phyloP scores from a whole-genome alignment of 176 grass and related monocot genomes.

The Musa schizocarpa region DNA sequence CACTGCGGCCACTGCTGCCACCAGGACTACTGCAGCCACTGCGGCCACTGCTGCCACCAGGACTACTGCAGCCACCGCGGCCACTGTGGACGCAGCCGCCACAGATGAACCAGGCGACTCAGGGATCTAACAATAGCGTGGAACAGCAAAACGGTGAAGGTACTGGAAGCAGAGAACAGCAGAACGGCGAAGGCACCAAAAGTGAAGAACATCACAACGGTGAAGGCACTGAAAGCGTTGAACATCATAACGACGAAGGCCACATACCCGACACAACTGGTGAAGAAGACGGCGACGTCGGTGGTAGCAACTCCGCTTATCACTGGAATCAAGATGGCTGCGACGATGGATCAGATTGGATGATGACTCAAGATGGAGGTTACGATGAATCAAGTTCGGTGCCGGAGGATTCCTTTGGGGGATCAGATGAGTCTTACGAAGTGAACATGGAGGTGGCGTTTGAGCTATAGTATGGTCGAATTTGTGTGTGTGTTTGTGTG shows the following conservation, averaged over 20 bases:
- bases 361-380: neutral
- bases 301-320: no score
- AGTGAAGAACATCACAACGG: neutral
- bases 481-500: no score
- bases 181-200: neutral
- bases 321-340: neutral
- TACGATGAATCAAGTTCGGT: neutral
- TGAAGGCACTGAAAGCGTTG: neutral
- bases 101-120: neutral
- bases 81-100: neutral
- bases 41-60: neutral
- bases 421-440: neutral
- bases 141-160: neutral
- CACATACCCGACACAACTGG: neutral
- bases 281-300: neutral
- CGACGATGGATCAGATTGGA: neutral
- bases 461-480: neutral
- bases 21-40: neutral
- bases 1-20: neutral
- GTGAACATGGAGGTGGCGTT: neutral
- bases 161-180: neutral
- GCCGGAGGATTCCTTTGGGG: neutral
- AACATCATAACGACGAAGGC: neutral
- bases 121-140: neutral
- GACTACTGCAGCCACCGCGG: neutral